Conservation (phyloP, 2,329 filamentous ascomycete species). For the Juglanconis juglandina region DNA sequence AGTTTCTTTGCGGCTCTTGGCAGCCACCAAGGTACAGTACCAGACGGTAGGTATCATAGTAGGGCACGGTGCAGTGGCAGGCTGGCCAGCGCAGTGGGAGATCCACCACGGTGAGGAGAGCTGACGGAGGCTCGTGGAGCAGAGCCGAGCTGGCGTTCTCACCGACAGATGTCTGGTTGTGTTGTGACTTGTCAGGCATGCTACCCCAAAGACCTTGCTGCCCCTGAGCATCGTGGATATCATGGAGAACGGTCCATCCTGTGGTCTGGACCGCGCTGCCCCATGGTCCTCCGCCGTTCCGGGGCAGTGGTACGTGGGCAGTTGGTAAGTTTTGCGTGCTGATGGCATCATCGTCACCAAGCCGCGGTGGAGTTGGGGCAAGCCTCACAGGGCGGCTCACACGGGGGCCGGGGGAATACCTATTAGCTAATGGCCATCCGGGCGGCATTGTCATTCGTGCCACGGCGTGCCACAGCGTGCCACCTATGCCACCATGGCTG, state of each 20-base stretch:
- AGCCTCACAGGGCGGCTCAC: background rate
- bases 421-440: constrained; percentile 11
- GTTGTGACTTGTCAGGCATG: background rate
- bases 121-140: background rate
- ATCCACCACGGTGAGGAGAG: background rate
- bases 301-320: background rate
- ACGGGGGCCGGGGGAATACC: constrained; percentile 2
- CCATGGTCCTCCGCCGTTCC: background rate
- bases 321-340: background rate
- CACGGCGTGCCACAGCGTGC: background rate
- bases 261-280: constrained; percentile 1
- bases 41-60: background rate
- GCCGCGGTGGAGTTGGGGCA: background rate
- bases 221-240: constrained; percentile 7
- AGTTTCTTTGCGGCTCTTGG: background rate
- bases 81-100: background rate
- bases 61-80: background rate
- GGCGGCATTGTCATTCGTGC: background rate
- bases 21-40: background rate
- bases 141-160: constrained; percentile 3
- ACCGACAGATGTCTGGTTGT: constrained; percentile 13
- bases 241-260: background rate
- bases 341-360: constrained; percentile 3
- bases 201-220: background rate
- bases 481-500: background rate